Evolutionary conservation across 208 protist species (phyloP).

Genomic region (Acanthamoeba royreba): DNA sequence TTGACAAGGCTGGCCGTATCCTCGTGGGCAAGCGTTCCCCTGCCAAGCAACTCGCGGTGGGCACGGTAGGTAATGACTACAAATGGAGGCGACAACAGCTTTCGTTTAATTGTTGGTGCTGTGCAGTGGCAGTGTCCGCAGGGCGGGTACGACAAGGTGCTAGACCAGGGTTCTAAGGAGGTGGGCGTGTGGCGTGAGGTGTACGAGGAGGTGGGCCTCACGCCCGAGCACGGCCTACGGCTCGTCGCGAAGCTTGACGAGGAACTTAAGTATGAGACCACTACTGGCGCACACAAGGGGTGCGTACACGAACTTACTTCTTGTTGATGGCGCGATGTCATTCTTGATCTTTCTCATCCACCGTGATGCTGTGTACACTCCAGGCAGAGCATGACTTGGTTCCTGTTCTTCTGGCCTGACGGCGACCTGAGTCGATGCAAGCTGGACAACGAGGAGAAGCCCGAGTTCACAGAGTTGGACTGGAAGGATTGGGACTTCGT

Average conservation of each 20-base stretch:
- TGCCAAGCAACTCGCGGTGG: background rate
- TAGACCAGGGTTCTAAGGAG: background rate
- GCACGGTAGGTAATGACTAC: background rate
- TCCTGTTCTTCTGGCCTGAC: background rate
- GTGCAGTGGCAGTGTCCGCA: background rate
- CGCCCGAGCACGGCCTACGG: background rate
- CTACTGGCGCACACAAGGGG: background rate
- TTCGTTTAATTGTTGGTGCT: background rate
- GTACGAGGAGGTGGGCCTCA: background rate
- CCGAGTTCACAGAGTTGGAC: background rate
- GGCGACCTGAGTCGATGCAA: background rate
- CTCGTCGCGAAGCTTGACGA: background rate
- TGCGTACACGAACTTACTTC: no score
- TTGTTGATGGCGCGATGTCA: no score
- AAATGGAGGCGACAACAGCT: background rate
- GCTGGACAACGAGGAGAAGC: background rate
- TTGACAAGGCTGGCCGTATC: background rate
- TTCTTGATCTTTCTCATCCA: background rate
- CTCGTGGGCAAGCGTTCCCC: background rate
- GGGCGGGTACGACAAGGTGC: background rate
- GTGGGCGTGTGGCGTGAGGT: background rate
- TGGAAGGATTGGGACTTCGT: background rate
- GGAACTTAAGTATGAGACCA: background rate
- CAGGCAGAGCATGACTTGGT: background rate
- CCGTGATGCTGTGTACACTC: background rate